phyloP scores from a whole-genome alignment of 2,329 filamentous ascomycete genomes.

The Neopestalotiopsis sp. region DNA sequence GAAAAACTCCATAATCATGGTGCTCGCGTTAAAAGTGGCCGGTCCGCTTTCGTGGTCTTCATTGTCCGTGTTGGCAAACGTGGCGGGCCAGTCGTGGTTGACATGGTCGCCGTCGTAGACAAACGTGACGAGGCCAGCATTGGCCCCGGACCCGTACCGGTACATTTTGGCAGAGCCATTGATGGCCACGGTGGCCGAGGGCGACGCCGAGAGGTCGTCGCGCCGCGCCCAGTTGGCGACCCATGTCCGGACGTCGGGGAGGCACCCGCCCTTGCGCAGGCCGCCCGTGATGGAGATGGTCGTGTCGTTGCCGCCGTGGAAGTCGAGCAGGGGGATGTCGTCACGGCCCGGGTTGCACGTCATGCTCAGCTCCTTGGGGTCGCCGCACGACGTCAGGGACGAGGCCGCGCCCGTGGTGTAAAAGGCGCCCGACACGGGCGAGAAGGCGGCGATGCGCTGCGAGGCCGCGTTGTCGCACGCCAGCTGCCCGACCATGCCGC shows the following conservation, averaged over 20 bases:
- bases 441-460: constrained; percentile 33
- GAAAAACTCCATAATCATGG: constrained; percentile 34
- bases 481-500: constrained; percentile 31
- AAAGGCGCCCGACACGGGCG: constrained; percentile 34
- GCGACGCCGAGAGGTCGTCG: constrained; percentile 28
- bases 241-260: constrained; percentile 50
- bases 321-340: constrained; percentile 51
- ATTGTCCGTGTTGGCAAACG: constrained; percentile 29
- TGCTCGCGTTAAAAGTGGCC: constrained; percentile 34
- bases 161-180: constrained; percentile 21
- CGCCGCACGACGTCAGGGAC: constrained; percentile 26
- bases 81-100: constrained; percentile 35
- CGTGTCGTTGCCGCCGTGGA: constrained; percentile 54
- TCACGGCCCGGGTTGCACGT: constrained; percentile 42
- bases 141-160: constrained; percentile 23
- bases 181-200: constrained; percentile 21
- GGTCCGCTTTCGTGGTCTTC: constrained; percentile 21
- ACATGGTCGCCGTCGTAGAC: constrained; percentile 34
- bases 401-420: constrained; percentile 24
- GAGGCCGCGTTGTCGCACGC: constrained; percentile 30
- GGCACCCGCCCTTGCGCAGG: constrained; percentile 44
- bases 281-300: constrained; percentile 52
- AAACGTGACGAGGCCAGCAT: constrained; percentile 27
- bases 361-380: constrained; percentile 40
- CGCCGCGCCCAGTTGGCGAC: constrained; percentile 43